Conservation (phyloP, 2,329 filamentous ascomycete genomes). For the Eurotiales sp. region DNA sequence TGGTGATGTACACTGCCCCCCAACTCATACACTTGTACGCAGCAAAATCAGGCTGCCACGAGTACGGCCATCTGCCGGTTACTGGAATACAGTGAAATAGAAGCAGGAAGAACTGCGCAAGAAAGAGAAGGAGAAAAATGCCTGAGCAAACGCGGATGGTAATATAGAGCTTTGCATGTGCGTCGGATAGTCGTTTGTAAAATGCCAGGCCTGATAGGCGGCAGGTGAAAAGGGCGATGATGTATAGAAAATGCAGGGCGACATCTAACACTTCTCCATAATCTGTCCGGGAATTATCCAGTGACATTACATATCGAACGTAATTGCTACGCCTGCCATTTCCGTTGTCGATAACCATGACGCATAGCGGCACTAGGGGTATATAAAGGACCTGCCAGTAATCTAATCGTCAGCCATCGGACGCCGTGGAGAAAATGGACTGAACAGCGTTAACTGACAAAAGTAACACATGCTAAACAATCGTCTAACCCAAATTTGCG, state of each 20-base stretch:
- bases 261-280: slow-evolving; percentile 49
- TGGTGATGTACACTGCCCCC: slow-evolving; percentile 52
- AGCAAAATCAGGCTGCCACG: slow-evolving; percentile 40
- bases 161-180: slow-evolving; percentile 15
- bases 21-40: slow-evolving; percentile 48
- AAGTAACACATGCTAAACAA: slow-evolving; percentile 45
- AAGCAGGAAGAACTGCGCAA: slow-evolving; percentile 49
- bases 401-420: not conserved
- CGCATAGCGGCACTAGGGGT: slow-evolving; percentile 9
- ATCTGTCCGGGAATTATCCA: slow-evolving; percentile 18
- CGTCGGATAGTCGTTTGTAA: slow-evolving; percentile 46
- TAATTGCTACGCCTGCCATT: slow-evolving; percentile 10
- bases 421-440: not conserved
- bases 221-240: slow-evolving; percentile 48
- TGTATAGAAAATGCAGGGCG: slow-evolving; percentile 51
- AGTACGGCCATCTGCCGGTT: slow-evolving; percentile 52
- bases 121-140: slow-evolving; percentile 30
- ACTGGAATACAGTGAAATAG: slow-evolving; percentile 52
- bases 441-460: slow-evolving; percentile 34
- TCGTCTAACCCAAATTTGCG: slow-evolving; percentile 47
- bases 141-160: slow-evolving; percentile 7
- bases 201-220: slow-evolving; percentile 52
- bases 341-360: slow-evolving; percentile 10
- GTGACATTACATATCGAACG: slow-evolving; percentile 12
- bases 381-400: slow-evolving; percentile 9